Percentiles rank a stretch among this genome's conserved stretches.
These are phyloP conservation scores for Hypoxylon intermedium DNA, from an alignment of 495 filamentous ascomycete genomes.

Conservation along the genomic window DNA sequence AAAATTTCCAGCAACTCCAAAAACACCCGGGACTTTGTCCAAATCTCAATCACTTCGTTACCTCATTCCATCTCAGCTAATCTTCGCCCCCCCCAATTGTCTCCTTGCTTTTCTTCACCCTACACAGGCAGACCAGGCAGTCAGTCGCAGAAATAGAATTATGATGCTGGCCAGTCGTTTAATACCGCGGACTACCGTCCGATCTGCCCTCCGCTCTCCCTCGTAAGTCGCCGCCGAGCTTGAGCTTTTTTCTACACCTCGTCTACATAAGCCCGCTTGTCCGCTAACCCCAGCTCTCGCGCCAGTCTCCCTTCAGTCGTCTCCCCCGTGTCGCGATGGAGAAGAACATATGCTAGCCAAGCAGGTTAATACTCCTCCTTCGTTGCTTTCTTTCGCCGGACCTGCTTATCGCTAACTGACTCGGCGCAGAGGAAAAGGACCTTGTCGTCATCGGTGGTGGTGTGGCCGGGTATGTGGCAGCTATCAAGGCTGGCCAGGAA, in stretches of 20 bases:
- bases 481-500: constrained; percentile 98
- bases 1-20: constrained; percentile 34
- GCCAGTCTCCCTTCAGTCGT: constrained; percentile 64
- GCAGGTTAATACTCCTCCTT: constrained; percentile 64
- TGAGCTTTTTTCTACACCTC: constrained; percentile 2
- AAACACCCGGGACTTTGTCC: constrained; percentile 9
- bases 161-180: constrained; percentile 76
- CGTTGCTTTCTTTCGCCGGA: background rate
- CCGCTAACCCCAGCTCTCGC: constrained; percentile 41
- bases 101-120: constrained; percentile 35
- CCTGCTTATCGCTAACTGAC: constrained; percentile 43
- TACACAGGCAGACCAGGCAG: constrained; percentile 17
- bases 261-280: constrained; percentile 29
- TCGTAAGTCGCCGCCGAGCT: constrained; percentile 51
- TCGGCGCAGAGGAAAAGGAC: constrained; percentile 78
- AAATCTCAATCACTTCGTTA: constrained; percentile 10
- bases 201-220: constrained; percentile 66
- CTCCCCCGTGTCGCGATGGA: constrained; percentile 64
- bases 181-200: constrained; percentile 69
- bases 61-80: constrained; percentile 6
- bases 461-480: constrained; percentile 97
- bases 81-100: constrained; percentile 35
- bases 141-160: background rate
- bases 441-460: constrained; percentile 95
- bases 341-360: constrained; percentile 79